These are phyloP conservation scores for Phytophthora cryptogea DNA, from an alignment of 352 stramenopile species.

Conservation along the genomic window DNA sequence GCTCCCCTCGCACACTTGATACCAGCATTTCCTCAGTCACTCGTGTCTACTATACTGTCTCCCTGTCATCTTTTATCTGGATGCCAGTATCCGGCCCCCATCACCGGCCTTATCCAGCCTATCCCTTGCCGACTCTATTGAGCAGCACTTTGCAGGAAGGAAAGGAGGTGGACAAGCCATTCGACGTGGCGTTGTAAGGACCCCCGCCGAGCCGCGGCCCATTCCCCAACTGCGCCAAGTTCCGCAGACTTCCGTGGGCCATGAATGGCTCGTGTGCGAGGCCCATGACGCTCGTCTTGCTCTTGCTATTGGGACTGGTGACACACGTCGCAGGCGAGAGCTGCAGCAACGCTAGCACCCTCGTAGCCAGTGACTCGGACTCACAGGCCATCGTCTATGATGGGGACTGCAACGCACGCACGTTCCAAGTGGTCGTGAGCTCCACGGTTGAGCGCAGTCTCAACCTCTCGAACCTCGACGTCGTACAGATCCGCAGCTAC, in stretches of 20 bases:
- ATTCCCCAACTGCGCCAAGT: conserved; percentile 23
- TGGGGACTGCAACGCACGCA: conserved; percentile 41
- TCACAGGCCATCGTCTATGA: conserved; percentile 64
- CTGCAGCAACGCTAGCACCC: conserved; percentile 47
- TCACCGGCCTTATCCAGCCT: conserved; percentile 3
- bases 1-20: background rate
- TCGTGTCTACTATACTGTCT: background rate
- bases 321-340: conserved; percentile 9
- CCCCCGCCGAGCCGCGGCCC: background rate
- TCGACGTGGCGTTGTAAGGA: conserved; percentile 28
- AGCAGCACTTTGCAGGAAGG: conserved; percentile 17
- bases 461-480: conserved; percentile 69
- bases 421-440: conserved; percentile 45
- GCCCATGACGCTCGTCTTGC: conserved; percentile 4
- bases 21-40: background rate
- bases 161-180: too few relatives aligned
- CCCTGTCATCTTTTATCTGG: background rate
- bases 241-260: conserved; percentile 11
- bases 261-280: conserved; percentile 32
- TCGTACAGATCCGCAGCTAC: conserved; percentile 51
- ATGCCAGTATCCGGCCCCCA: background rate
- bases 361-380: conserved; percentile 41
- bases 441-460: conserved; percentile 42
- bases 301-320: conserved; percentile 12
- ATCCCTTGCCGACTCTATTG: conserved; percentile 24